Evolutionary conservation across 106 monocot genomes (phyloP).

Genomic region (Allium fistulosum): DNA sequence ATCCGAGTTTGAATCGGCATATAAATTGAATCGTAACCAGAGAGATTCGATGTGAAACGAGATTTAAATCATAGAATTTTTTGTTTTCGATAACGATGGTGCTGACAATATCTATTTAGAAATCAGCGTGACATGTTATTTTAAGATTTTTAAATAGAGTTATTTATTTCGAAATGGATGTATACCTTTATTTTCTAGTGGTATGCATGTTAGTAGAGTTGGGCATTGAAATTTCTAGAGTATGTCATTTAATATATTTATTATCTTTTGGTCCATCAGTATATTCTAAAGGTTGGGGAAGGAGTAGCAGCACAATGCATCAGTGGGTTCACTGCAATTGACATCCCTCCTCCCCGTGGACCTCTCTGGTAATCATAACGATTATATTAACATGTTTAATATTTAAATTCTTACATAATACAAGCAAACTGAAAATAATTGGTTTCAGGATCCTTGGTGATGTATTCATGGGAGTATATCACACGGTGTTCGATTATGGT

Average conservation of each 20-base stretch:
- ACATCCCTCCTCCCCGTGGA: slow-evolving; percentile 63
- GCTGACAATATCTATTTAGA: no score
- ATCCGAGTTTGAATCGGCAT: no score
- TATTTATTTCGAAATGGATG: neutral
- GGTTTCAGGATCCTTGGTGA: slow-evolving; percentile 70
- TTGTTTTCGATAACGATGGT: no score
- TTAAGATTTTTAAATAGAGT: neutral
- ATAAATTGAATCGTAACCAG: no score
- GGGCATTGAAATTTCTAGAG: neutral
- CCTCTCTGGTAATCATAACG: slow-evolving; percentile 53
- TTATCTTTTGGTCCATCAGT: neutral
- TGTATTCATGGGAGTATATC: slow-evolving; percentile 74
- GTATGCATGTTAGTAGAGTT: neutral
- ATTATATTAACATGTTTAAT: no score
- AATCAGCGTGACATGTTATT: neutral
- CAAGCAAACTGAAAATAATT: neutral
- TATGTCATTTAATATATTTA: slow-evolving; percentile 7
- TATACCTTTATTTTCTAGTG: slow-evolving; percentile 1
- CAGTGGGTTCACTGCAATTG: slow-evolving; percentile 74
- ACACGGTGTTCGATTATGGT: slow-evolving; percentile 72
- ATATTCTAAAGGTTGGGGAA: neutral
- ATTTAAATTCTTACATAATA: neutral
- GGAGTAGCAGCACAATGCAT: slow-evolving; percentile 41
- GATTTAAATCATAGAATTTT: no score
- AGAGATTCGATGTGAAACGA: no score